Percentiles rank a stretch among this genome's conserved stretches.
These are phyloP conservation scores for Colletotrichum chrysophilum DNA, from an alignment of 2,329 filamentous ascomycete genomes.

Conservation along the genomic window DNA sequence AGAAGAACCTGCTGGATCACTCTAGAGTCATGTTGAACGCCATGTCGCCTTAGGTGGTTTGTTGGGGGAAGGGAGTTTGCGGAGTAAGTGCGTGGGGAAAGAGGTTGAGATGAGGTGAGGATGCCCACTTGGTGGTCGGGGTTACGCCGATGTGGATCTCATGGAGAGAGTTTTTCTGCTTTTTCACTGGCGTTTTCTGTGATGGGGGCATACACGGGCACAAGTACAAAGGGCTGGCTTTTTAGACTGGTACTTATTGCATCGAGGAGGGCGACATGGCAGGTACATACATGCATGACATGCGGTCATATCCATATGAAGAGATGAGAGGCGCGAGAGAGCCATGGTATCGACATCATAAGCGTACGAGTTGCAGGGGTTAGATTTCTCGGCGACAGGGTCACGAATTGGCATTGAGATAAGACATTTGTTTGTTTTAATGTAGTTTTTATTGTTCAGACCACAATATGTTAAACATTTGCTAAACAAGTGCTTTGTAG, in stretches of 20 bases:
- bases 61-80: background rate
- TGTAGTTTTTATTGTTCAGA: background rate
- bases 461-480: background rate
- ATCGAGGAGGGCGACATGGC: background rate
- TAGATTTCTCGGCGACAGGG: background rate
- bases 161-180: background rate
- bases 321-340: background rate
- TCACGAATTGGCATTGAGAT: background rate
- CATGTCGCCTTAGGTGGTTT: background rate
- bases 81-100: background rate
- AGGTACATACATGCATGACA: background rate
- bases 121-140: background rate
- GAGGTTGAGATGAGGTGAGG: background rate
- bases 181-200: background rate
- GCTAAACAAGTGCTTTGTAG: background rate
- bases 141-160: background rate
- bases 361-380: background rate
- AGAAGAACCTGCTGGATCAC: slow-evolving; percentile 44
- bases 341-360: background rate
- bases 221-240: background rate
- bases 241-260: background rate
- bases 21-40: slow-evolving; percentile 4
- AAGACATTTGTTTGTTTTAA: background rate
- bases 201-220: background rate
- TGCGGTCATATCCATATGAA: background rate